Conservation (phyloP, 768 basidiomycete genomes). For the Calocybe gangraenosa region DNA sequence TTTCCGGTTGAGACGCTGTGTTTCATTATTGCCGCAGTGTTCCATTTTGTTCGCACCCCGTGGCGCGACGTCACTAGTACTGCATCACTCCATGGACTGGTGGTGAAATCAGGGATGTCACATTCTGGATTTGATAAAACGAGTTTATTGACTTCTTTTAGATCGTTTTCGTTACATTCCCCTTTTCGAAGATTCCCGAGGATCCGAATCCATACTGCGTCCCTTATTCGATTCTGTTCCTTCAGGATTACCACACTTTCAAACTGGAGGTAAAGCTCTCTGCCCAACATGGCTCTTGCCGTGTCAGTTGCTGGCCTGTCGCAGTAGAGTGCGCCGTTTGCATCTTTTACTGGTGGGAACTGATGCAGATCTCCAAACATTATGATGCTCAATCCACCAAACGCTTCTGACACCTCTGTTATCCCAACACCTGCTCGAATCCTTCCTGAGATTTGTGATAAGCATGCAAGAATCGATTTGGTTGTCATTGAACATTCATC, state of each 20-base stretch:
- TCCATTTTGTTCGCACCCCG: conserved; percentile 27
- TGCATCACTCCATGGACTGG: conserved; percentile 14
- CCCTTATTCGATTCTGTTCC: no score
- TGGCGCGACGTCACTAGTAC: conserved; percentile 35
- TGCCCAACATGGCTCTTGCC: conserved; percentile 22
- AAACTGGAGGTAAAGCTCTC: conserved; percentile 18
- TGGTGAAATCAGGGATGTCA: conserved; percentile 23
- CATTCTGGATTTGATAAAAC: not conserved
- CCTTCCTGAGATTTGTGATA: conserved; percentile 18
- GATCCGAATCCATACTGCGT: conserved; percentile 10
- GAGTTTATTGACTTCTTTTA: not conserved
- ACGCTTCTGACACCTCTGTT: conserved; percentile 15
- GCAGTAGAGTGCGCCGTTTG: conserved; percentile 19
- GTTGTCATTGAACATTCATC: no score
- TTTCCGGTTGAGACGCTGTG: conserved; percentile 15
- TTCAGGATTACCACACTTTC: no score
- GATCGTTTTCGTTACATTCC: not conserved
- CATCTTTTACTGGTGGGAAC: conserved; percentile 35
- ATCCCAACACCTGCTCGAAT: conserved; percentile 3
- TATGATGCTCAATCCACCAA: conserved; percentile 36
- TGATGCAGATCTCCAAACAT: conserved; percentile 41
- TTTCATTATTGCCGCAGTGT: conserved; percentile 20
- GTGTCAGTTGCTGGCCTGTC: conserved; percentile 2
- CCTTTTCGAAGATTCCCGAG: not conserved
- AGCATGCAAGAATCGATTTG: conserved; percentile 15